phyloP scores from a whole-genome alignment of 805 yeast species.

The Kuraishia hungarica region DNA sequence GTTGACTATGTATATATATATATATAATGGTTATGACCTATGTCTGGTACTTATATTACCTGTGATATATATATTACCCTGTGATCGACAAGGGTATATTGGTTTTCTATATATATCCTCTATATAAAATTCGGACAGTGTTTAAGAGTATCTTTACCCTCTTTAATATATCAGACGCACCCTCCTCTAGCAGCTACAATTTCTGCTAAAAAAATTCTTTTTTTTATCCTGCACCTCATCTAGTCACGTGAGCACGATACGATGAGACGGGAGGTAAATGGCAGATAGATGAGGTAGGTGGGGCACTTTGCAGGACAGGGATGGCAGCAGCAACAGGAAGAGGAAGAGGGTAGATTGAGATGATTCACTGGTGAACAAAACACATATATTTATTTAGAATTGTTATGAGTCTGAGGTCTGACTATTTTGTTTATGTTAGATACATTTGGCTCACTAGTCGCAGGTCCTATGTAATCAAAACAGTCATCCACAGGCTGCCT shows the following conservation, averaged over 20 bases:
- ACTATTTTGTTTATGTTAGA: too few relatives aligned
- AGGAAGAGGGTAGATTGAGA: too few relatives aligned
- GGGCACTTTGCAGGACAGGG: too few relatives aligned
- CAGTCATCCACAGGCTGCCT: too few relatives aligned
- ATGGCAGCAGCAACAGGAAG: too few relatives aligned
- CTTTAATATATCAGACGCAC: not conserved
- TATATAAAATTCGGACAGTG: not conserved
- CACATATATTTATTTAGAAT: too few relatives aligned
- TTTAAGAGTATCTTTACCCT: not conserved
- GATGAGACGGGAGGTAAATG: not conserved
- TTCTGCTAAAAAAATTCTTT: not conserved
- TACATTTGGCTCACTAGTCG: too few relatives aligned
- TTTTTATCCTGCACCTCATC: not conserved
- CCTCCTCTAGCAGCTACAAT: not conserved
- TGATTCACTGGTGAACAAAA: too few relatives aligned
- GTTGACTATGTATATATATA: not conserved
- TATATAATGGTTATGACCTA: not conserved
- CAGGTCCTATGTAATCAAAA: too few relatives aligned
- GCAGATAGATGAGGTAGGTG: not conserved
- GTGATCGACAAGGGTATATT: not conserved
- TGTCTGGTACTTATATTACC: too few relatives aligned
- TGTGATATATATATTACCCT: not conserved
- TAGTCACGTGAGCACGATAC: not conserved
- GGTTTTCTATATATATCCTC: not conserved
- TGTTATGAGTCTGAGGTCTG: too few relatives aligned